phyloP scores from a whole-genome alignment of 768 basidiomycete genomes.

The Tricholoma sp. region DNA sequence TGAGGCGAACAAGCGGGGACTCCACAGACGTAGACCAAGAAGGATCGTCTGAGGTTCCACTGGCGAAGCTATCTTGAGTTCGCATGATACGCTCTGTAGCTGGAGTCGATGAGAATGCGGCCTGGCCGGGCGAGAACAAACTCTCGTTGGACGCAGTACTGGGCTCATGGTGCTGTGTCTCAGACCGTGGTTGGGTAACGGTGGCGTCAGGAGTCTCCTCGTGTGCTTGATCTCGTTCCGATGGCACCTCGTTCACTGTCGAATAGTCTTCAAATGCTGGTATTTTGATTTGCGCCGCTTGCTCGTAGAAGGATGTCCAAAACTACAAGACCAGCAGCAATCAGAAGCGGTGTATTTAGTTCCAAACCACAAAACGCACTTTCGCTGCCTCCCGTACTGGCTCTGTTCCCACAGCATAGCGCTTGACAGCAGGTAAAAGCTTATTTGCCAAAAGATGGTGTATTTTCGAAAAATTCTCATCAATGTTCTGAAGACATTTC shows the following conservation, averaged over 20 bases:
- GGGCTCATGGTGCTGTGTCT: slow-evolving; percentile 26
- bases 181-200: slow-evolving; percentile 18
- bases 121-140: slow-evolving; percentile 72
- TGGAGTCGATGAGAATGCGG: slow-evolving; percentile 76
- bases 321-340: slow-evolving; percentile 50
- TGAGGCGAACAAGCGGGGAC: slow-evolving; percentile 65
- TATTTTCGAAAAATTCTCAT: slow-evolving; percentile 88
- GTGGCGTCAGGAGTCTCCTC: slow-evolving; percentile 17
- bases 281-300: slow-evolving; percentile 84
- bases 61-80: slow-evolving; percentile 32
- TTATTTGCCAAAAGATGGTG: slow-evolving; percentile 78
- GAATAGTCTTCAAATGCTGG: slow-evolving; percentile 67
- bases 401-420: slow-evolving; percentile 82
- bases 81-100: slow-evolving; percentile 41
- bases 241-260: slow-evolving; percentile 46
- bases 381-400: slow-evolving; percentile 88
- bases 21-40: slow-evolving; percentile 76
- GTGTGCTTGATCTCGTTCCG: slow-evolving; percentile 31
- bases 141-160: slow-evolving; percentile 54
- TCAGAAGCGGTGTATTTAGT: background rate
- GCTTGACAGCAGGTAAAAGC: slow-evolving; percentile 84
- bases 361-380: slow-evolving; percentile 39
- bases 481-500: slow-evolving; percentile 59
- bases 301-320: slow-evolving; percentile 95
- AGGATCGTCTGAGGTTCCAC: slow-evolving; percentile 40